Base-by-base conservation (phyloP, 2,329 filamentous ascomycete genomes). In the Metarhizium humberi region DNA sequence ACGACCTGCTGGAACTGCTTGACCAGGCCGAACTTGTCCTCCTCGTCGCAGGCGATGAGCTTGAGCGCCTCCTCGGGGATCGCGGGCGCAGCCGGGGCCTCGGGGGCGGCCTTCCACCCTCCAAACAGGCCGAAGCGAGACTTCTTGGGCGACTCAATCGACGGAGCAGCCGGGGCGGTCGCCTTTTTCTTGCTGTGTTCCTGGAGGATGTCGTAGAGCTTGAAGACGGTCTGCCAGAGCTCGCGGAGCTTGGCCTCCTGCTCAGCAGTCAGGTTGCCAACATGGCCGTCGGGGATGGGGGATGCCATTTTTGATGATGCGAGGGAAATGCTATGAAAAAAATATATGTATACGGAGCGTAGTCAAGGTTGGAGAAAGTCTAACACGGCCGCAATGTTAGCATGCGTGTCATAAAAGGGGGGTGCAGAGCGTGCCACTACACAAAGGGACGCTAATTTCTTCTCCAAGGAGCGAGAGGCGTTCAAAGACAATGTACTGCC, bases 231-330 rank as follows among this genome's bases (percentile, higher is more conserved):
- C 30, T 53, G 57, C 64, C 64, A 66, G 40, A 62, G 56, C 29
- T 64, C 55, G 25, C 62, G 64, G 6, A 66, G 57, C 50, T 62
- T 61, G 34, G 52, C 52, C 56, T 65, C 58, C 51, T 66, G 61
- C 29, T 61, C 56, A 6, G 54, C 13, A 4, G 60, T 63, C 49
- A 66, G 57, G 54, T 63, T 62, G 52, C 63, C 62, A 36, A 64
- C 45, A n/a, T 56, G 56, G 46, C 56, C 56, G 29, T 55, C 51
- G 8, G 56, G 52, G 16, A 53, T 18, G 2, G 43, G 25, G 10
- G 52, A 49, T 13, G 8, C 42, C 56, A 57, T 25, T 25, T 25
- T 4, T 25, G 25, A 25, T 25, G 25, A 25, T 25, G 25, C 25
- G 1, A 4, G 25, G 25, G 25, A 25, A 25, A 25, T 25, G 25